Base-by-base conservation (phyloP, 1,139 yeast species). In the Hyphopichia pseudoburtonii region DNA sequence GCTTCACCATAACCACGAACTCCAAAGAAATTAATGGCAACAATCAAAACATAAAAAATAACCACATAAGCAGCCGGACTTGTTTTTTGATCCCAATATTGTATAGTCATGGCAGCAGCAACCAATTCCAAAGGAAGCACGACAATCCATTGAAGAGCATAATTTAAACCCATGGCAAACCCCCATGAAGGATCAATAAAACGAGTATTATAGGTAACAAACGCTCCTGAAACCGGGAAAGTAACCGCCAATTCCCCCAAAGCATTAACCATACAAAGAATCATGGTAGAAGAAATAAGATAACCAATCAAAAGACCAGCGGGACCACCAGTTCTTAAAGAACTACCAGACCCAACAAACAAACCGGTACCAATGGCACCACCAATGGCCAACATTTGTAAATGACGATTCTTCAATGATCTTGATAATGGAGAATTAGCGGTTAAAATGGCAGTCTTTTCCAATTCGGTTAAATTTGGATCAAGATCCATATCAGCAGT, bases 381-480 rank as follows among this genome's bases (percentile, higher is more conserved):
- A 54, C 95, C 95, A 50, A 87, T 81, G 34, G 95, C 94, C 57
- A 87, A 82, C 87, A 86, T 84, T 54, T 83, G 85, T 50, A 86
- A 65, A 68, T 86, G 80, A 64, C 86, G 71, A 32, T 64, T 69
- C 47, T 81, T 80, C 40, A 86, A 70, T 30, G 76, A 70, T 55
- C 87, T 71, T 35, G 79, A 67, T 43, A 86, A 73, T 2, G 95
- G 95, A 17, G 90, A 71, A 52, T 76, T 74, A 17, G 90, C 85
- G 22, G 89, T 78, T 45, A 73, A 64, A 24, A 78, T 60, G 37
- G 86, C 86, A 34, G 84, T 77, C 54, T 73, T 80, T 62, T 87
- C 94, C 25, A 78, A 77, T 34, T 79, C 87, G 2, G 82, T 61
- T 48, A 85, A 62, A 53, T 73, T 74, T 28, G 86, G 86, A 55